Conservation (phyloP, 164 flowering plant genomes). For the Aristolochia californica region DNA sequence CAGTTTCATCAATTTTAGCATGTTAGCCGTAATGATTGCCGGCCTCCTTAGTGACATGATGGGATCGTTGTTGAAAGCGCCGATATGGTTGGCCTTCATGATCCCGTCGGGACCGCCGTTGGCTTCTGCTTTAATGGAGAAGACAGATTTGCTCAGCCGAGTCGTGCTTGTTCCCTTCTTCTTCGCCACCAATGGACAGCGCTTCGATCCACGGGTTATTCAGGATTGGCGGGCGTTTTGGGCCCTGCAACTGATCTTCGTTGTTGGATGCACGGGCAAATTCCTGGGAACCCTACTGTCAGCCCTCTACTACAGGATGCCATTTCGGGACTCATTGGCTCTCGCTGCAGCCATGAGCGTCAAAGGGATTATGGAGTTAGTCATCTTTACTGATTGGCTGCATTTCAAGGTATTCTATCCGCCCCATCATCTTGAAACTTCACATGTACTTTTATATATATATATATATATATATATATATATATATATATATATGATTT, state of each 20-base stretch:
- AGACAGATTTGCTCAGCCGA: neutral
- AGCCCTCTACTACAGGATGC: neutral
- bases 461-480: too few relatives aligned
- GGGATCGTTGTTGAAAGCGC: neutral
- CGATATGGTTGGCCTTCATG: neutral
- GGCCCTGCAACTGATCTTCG: neutral
- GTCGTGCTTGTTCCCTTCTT: neutral
- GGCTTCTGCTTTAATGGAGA: neutral
- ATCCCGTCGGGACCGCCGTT: constrained; percentile 1
- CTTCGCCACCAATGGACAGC: neutral
- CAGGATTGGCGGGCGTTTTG: neutral
- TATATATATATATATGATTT: too few relatives aligned
- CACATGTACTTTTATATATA: too few relatives aligned
- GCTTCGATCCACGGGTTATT: neutral
- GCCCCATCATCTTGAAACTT: too few relatives aligned
- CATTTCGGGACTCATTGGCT: neutral
- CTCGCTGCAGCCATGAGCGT: neutral
- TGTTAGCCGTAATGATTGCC: neutral
- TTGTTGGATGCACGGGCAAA: neutral
- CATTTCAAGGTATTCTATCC: constrained; percentile 6
- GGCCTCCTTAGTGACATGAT: neutral
- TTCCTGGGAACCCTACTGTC: neutral
- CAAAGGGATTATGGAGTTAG: constrained; percentile 5
- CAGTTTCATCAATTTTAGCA: neutral
- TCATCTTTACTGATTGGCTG: constrained; percentile 31